phyloP scores from a whole-genome alignment of 2,329 filamentous ascomycete species.

The Penicillium polonicum region DNA sequence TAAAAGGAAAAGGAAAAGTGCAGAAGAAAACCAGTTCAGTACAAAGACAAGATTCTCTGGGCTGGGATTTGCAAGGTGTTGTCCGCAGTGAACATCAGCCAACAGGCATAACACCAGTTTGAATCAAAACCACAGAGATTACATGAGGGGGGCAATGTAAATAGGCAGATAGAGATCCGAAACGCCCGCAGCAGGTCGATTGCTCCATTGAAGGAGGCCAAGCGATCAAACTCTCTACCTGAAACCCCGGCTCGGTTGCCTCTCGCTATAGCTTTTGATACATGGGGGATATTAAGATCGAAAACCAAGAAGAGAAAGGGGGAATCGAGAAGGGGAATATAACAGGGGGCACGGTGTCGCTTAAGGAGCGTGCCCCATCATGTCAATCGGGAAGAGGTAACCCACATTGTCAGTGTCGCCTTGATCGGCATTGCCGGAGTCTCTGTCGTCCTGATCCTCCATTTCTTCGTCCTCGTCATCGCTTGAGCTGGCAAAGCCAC shows the following conservation, averaged over 20 bases:
- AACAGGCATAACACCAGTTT: neutral
- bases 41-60: neutral
- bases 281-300: neutral
- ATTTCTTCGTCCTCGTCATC: slow-evolving; percentile 96
- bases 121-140: neutral
- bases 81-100: neutral
- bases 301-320: neutral
- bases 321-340: slow-evolving; percentile 10
- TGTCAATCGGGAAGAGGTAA: slow-evolving; percentile 61
- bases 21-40: neutral
- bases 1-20: neutral
- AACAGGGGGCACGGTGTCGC: slow-evolving; percentile 5
- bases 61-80: neutral
- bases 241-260: neutral
- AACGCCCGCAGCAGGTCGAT: neutral
- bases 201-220: neutral
- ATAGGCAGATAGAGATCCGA: neutral
- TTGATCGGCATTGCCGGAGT: slow-evolving; percentile 41
- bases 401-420: slow-evolving; percentile 64
- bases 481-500: slow-evolving; percentile 90
- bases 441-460: slow-evolving; percentile 62
- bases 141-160: neutral
- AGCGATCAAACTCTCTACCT: neutral
- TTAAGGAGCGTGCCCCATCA: slow-evolving; percentile 60
- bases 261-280: neutral